Conservation (phyloP, 371 early-diverging fungal species). For the Rhizopus arrhizus region DNA sequence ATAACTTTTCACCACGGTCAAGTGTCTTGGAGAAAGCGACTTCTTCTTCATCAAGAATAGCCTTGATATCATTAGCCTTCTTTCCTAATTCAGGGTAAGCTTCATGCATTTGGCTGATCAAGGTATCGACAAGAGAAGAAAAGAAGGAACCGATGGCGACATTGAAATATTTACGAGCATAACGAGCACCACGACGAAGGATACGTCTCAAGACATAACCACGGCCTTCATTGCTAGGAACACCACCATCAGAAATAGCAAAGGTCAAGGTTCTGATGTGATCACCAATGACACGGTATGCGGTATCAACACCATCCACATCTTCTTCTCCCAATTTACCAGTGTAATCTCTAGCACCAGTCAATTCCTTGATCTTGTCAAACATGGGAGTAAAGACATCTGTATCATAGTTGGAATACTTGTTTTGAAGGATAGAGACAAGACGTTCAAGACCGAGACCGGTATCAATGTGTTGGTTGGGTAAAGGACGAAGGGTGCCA, state of each 20-base stretch:
- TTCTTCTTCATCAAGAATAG: constrained; percentile 97
- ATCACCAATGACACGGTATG: constrained; percentile 99
- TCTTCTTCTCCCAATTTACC: constrained; percentile 92
- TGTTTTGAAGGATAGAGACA: constrained; percentile 95
- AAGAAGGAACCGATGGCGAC: constrained; percentile 92
- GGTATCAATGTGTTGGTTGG: constrained; percentile 99
- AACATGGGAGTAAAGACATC: constrained; percentile 93
- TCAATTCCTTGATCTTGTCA: constrained; percentile 79
- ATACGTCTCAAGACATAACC: constrained; percentile 99
- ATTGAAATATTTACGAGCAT: constrained; percentile 91
- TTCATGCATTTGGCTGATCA: constrained; percentile 83
- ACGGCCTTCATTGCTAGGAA: constrained; percentile 98
- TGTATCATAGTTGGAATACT: constrained; percentile 98
- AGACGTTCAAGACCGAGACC: constrained; percentile 99
- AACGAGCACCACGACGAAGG: constrained; percentile 95
- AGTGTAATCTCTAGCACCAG: constrained; percentile 82
- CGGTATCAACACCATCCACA: constrained; percentile 94
- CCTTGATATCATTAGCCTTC: constrained; percentile 82
- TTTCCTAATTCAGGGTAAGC: constrained; percentile 86
- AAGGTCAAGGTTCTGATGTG: constrained; percentile 98
- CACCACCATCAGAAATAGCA: constrained; percentile 96
- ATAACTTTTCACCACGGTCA: constrained; percentile 96
- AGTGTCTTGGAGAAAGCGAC: constrained; percentile 95
- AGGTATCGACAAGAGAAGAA: constrained; percentile 86
- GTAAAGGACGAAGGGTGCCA: constrained; percentile 86